Evolutionary conservation across 306 rosid genomes (phyloP).

Genomic region (Malus asiatica): DNA sequence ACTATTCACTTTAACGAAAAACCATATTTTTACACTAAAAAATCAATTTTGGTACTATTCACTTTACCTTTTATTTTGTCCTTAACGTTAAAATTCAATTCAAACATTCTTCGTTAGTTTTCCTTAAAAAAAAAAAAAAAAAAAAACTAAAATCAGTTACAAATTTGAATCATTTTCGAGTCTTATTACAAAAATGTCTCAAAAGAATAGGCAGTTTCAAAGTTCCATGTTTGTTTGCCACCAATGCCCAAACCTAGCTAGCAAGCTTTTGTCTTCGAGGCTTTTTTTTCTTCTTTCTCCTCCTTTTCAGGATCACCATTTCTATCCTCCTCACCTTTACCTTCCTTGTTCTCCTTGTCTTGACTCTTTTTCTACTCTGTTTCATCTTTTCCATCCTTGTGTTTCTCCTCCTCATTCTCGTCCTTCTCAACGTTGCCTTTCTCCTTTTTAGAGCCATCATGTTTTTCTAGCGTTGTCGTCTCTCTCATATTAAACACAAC

Average conservation of each 20-base stretch:
- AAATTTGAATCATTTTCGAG: background rate
- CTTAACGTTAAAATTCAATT: too few relatives aligned
- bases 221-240: background rate
- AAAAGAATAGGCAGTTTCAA: background rate
- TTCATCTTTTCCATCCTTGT: background rate
- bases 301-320: constrained; percentile 13
- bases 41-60: too few relatives aligned
- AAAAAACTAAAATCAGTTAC: background rate
- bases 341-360: constrained; percentile 5
- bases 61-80: too few relatives aligned
- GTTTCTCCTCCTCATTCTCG: background rate
- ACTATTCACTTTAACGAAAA: too few relatives aligned
- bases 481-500: constrained; percentile 7
- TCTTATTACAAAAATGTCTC: background rate
- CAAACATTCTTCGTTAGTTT: too few relatives aligned
- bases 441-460: background rate
- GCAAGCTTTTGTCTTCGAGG: background rate
- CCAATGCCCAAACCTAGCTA: background rate
- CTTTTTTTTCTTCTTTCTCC: constrained; percentile 5
- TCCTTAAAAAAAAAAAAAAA: too few relatives aligned
- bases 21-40: too few relatives aligned
- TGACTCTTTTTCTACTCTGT: background rate
- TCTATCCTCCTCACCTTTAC: constrained; percentile 8
- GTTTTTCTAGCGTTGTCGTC: constrained; percentile 17
- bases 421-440: background rate